Conservation (phyloP, 208 protist genomes). For the Leishmania guyanensis region DNA sequence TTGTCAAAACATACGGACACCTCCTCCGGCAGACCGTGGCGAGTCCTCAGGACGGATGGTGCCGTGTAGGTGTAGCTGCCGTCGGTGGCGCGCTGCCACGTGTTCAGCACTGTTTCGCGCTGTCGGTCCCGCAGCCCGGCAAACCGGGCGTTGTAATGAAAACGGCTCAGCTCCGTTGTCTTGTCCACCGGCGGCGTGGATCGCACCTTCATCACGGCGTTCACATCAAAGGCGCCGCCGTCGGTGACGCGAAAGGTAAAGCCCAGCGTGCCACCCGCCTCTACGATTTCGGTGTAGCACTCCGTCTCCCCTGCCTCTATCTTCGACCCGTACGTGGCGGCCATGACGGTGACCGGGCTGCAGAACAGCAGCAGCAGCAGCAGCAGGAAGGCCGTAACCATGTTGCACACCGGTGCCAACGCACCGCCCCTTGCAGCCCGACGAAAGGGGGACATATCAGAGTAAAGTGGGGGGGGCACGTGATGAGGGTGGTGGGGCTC, state of each 20-base stretch:
- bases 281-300: constrained; percentile 71
- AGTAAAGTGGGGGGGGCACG: neutral
- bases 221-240: constrained; percentile 74
- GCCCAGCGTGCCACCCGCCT: constrained; percentile 58
- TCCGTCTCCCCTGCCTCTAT: constrained; percentile 53
- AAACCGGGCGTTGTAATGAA: constrained; percentile 54
- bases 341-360: constrained; percentile 3
- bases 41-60: constrained; percentile 42
- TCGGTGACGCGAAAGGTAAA: constrained; percentile 76
- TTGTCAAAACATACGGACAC: constrained; percentile 77
- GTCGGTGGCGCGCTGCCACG: constrained; percentile 54
- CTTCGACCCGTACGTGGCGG: constrained; percentile 43
- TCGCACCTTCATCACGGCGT: constrained; percentile 48
- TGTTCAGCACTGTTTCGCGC: constrained; percentile 42
- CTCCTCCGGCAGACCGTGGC: constrained; percentile 67
- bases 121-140: constrained; percentile 37
- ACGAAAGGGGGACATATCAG: neutral
- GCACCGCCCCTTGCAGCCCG: too few relatives aligned
- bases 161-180: constrained; percentile 30
- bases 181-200: constrained; percentile 39
- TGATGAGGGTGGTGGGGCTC: neutral
- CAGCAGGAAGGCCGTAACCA: neutral
- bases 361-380: constrained; percentile 23
- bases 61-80: constrained; percentile 74
- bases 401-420: neutral